phyloP scores from a whole-genome alignment of 2,329 filamentous ascomycete genomes.

The Fusarium sp. region DNA sequence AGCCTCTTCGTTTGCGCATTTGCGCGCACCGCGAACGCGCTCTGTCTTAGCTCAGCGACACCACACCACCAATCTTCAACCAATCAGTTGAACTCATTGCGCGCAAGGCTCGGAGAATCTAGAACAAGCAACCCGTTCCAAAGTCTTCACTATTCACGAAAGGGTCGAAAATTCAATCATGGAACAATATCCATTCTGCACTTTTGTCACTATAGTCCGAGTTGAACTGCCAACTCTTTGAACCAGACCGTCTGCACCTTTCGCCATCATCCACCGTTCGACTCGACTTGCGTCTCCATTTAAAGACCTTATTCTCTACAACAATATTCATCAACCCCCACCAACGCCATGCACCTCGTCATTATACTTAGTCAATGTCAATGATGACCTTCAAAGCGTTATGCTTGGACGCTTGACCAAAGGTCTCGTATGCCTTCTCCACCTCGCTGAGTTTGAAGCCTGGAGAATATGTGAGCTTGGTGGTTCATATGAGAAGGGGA shows the following conservation, averaged over 20 bases:
- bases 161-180: too few relatives aligned
- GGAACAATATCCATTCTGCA: too few relatives aligned
- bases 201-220: too few relatives aligned
- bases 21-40: background rate
- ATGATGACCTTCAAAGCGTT: conserved; percentile 41
- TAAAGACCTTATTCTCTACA: background rate
- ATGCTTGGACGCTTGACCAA: conserved; percentile 38
- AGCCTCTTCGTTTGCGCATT: background rate
- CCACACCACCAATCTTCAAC: too few relatives aligned
- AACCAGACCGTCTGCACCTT: background rate
- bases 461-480: background rate
- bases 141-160: too few relatives aligned
- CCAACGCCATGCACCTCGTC: background rate
- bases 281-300: conserved; percentile 10
- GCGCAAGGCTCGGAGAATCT: too few relatives aligned
- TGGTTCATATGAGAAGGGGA: background rate
- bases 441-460: conserved; percentile 41
- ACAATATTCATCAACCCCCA: background rate
- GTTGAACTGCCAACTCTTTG: too few relatives aligned
- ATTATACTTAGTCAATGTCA: conserved; percentile 30
- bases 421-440: conserved; percentile 40
- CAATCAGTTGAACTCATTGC: background rate
- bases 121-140: too few relatives aligned
- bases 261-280: background rate
- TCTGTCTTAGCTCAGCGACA: background rate